These are phyloP conservation scores for Argentina anserina DNA, from an alignment of 306 rosid species.

Conservation along the genomic window DNA sequence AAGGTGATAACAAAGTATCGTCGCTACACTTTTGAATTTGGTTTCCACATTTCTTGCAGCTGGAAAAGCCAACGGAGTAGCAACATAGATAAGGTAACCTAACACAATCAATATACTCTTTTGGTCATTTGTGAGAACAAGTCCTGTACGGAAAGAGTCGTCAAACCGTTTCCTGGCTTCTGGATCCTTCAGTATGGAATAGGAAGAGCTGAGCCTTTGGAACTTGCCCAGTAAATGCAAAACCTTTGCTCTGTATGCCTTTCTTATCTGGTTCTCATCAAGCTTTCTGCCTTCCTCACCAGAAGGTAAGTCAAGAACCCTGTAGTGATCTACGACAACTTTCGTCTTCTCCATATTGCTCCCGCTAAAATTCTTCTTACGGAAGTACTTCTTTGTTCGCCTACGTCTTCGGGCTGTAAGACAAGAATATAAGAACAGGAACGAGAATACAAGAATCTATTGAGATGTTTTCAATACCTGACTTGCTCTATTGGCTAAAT, in stretches of 20 bases:
- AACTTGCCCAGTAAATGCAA: constrained; percentile 67
- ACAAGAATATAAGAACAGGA: too few species aligned
- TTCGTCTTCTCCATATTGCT: not conserved
- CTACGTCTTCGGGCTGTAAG: too few species aligned
- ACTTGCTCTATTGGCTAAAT: too few species aligned
- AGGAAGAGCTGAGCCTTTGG: constrained; percentile 65
- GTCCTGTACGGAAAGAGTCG: not conserved
- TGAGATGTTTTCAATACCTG: too few species aligned
- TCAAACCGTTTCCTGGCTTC: constrained; percentile 71
- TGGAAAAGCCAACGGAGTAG: not conserved
- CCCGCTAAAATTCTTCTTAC: too few species aligned
- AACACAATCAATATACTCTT: too few species aligned
- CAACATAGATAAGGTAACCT: not conserved
- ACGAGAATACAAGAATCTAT: too few species aligned
- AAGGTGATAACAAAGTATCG: not conserved
- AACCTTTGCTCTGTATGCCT: constrained; percentile 70
- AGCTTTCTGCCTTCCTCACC: constrained; percentile 77
- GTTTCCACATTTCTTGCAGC: not conserved
- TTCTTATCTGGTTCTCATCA: constrained; percentile 55
- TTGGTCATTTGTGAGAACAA: too few species aligned
- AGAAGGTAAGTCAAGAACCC: constrained; percentile 68
- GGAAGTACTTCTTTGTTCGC: too few species aligned
- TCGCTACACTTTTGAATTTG: not conserved
- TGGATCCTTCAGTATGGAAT: constrained; percentile 70
- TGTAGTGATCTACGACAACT: constrained; percentile 52